Evolutionary conservation across 805 yeast species (phyloP).

Genomic region (Pichia cephalocereana): DNA sequence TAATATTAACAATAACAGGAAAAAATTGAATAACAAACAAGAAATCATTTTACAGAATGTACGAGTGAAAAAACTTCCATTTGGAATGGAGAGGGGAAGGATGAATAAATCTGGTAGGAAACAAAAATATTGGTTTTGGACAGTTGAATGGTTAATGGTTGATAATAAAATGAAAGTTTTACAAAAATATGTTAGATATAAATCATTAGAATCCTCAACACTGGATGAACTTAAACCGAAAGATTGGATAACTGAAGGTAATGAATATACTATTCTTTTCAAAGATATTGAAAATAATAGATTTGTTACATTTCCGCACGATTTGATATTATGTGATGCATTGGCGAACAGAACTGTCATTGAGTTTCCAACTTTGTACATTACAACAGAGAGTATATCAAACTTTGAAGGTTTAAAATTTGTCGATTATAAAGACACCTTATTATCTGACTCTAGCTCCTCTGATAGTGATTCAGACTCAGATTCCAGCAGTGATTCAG

Average conservation of each 20-base stretch:
- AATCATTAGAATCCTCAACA: slow-evolving; percentile 29
- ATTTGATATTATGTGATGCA: slow-evolving; percentile 22
- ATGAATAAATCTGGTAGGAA: slow-evolving; percentile 49
- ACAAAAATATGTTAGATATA: slow-evolving; percentile 26
- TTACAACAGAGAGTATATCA: slow-evolving; percentile 15
- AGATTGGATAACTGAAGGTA: slow-evolving; percentile 7
- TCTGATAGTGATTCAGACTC: slow-evolving; percentile 7
- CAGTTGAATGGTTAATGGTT: slow-evolving; percentile 60
- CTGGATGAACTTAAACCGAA: slow-evolving; percentile 34
- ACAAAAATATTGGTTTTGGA: slow-evolving; percentile 60
- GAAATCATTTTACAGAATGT: slow-evolving; percentile 43
- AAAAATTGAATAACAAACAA: background rate
- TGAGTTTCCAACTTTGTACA: slow-evolving; percentile 67
- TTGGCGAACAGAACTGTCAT: slow-evolving; percentile 53
- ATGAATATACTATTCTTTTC: slow-evolving; percentile 19
- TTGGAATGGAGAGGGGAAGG: slow-evolving; percentile 62
- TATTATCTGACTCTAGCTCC: background rate
- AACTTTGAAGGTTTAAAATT: background rate
- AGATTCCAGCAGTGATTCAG: slow-evolving; percentile 5
- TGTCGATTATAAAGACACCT: background rate
- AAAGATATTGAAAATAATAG: slow-evolving; percentile 23
- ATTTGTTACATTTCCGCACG: background rate
- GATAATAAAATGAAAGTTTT: slow-evolving; percentile 12
- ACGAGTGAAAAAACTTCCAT: slow-evolving; percentile 50
- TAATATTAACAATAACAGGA: slow-evolving; percentile 30